Evolutionary conservation across 176 grass and related monocot species (phyloP), one percentile per base, ranked within the genome.

Genomic region (Pontederia crassipes): DNA sequence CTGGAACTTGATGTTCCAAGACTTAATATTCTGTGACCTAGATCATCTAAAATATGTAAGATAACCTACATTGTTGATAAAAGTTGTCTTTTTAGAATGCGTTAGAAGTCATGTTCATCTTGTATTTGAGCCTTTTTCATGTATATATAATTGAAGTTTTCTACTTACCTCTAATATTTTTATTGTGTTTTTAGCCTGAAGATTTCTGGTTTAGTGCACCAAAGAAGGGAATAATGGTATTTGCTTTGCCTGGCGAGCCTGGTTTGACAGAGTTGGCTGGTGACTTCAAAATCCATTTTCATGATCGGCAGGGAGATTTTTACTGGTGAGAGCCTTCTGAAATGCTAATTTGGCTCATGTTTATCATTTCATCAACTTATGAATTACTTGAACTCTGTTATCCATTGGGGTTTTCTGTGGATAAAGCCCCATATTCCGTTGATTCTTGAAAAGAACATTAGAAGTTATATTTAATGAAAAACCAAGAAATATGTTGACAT

Each of bases 131-230:
- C 54, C 7, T 15, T 10, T 56, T 56, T 8, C 54, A 8, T 18
- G 15, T 8, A 8, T 8, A 56, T 56, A 16, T 56, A 8, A 35
- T 61, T 61, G 58, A 18, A 66, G 63, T 55, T 55, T 5, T 50
- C 46, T 68, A 14, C 55, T 13, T 12, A n/a, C 56, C 10, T 14
- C 17, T 8, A 4, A 46, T 69, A 11, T 12, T 67, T 26, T 20
- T 56, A 59, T 74, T 74, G 49, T 86, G n/a, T 66, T 81, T 88
- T 83, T 76, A 93, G 94, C 94, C 88, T 66, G 94, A 98, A 85
- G 94, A 98, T 86, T 93, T 86, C 60, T 98, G 94, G 94, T 98
- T 98, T 76, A 92, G 71, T 74, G 88, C 94, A 74, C 94, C 88
- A 69, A 98, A 83, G 70, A 98, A 89, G 74, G 94, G 88, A 46